Evolutionary conservation across 306 rosid genomes (phyloP).

Genomic region (Carpinus fangiana): DNA sequence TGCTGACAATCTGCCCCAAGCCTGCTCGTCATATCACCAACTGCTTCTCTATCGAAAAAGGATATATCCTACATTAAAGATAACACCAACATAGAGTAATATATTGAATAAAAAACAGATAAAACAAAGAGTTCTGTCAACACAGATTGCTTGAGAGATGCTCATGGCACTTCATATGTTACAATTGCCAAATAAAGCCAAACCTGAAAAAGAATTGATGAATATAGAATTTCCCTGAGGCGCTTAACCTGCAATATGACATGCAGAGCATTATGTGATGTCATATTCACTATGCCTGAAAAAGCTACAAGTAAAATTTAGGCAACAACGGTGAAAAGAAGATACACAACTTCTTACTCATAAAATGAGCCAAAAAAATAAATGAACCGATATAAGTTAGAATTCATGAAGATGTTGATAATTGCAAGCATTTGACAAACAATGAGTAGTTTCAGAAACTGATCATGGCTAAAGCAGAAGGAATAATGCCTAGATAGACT

Average conservation of each 20-base stretch:
- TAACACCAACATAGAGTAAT: slow-evolving; percentile 13
- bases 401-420: not conserved
- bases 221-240: slow-evolving; percentile 54
- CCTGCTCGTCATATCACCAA: slow-evolving; percentile 83
- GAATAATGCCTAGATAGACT: not conserved
- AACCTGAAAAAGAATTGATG: slow-evolving; percentile 70
- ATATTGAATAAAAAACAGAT: not conserved
- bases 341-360: not conserved
- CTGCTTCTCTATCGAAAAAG: slow-evolving; percentile 69
- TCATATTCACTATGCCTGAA: slow-evolving; percentile 9
- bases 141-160: slow-evolving; percentile 15
- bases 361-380: not conserved
- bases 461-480: slow-evolving; percentile 2
- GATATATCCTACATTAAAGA: slow-evolving; percentile 60
- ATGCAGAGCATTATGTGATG: slow-evolving; percentile 23
- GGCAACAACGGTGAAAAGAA: slow-evolving; percentile 18
- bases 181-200: slow-evolving; percentile 20
- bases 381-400: not conserved
- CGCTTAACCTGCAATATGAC: slow-evolving; percentile 57
- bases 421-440: not conserved
- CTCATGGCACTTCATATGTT: slow-evolving; percentile 3
- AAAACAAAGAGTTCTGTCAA: slow-evolving; percentile 4
- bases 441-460: not conserved
- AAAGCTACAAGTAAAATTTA: not conserved
- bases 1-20: slow-evolving; percentile 78